Evolutionary conservation across 2,329 filamentous ascomycete genomes (phyloP), one percentile per base, ranked within the genome.

Genomic region (Fusarium anthophilum): DNA sequence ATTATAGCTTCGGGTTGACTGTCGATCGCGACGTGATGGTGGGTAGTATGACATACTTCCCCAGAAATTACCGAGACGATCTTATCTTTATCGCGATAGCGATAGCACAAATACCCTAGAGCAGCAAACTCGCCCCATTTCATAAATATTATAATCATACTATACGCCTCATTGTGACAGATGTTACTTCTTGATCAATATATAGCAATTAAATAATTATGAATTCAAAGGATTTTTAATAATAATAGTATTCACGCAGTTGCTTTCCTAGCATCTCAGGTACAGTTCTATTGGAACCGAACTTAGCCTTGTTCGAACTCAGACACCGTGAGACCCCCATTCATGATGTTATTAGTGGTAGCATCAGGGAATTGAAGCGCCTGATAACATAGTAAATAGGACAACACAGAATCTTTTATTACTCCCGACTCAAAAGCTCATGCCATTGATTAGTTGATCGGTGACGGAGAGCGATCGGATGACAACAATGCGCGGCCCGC

Each of bases 311-410:
- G 26, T 6, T 26, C 26, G 26, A 26, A 26, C 6, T 26, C 30
- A 30, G 12, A 30, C 11, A 12, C 11, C 2, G 30, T 30, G 30
- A 30, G 30, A 26, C 1, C 11, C 11, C 30, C 30, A 32, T 32
- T 32, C 5, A 37, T 2, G 7, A 37, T 17, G 15, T 0, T 8
- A 17, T 17, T 15, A 15, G 15, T 3, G 35, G 1, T 4, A 37
- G 1, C 8, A 4, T 9, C 15, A 37, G 15, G 3, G 0, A 4
- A 8, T 9, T 15, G 3, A 4, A 17, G 35, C 15, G 8, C 15
- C 35, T 37, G 0, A 37, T 37, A 9, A 17, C 3, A 37, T 1
- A 37, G 8, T 35, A 1, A 0, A 4, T 17, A 35, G 6, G 3
- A 5, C 8, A 17, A 37, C 7, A 37, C 0, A 37, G 1, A 17